Evolutionary conservation across 1,284 basidiomycete genomes (phyloP).

Genomic region (Trametes sp.): DNA sequence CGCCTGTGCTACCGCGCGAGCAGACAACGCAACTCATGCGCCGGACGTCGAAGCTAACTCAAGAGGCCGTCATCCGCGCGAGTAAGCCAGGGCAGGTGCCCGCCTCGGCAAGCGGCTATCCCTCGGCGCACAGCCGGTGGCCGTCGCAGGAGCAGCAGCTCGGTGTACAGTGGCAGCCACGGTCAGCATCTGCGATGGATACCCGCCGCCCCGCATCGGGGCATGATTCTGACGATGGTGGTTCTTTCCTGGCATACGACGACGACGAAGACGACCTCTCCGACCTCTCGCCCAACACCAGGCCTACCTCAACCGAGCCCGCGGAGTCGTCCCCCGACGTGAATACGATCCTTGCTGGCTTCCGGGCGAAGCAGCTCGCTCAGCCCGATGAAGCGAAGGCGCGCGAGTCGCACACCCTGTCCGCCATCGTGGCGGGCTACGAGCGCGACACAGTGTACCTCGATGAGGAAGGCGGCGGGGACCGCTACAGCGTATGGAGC

Average conservation of each 20-base stretch:
- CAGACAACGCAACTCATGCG: constrained; percentile 37
- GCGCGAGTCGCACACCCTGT: constrained; percentile 26
- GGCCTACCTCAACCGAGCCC: constrained; percentile 24
- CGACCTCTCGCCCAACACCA: constrained; percentile 27
- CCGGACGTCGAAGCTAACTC: constrained; percentile 33
- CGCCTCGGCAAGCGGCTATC: constrained; percentile 22
- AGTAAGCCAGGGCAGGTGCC: constrained; percentile 10
- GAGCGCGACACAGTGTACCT: constrained; percentile 33
- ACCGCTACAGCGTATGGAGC: constrained; percentile 54
- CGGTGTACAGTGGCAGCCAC: constrained; percentile 35
- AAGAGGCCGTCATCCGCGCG: constrained; percentile 24
- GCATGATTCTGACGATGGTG: constrained; percentile 32
- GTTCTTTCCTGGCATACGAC: constrained; percentile 33
- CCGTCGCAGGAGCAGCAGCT: constrained; percentile 28
- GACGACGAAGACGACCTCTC: constrained; percentile 26
- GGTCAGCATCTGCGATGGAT: constrained; percentile 34
- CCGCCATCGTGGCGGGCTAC: constrained; percentile 29
- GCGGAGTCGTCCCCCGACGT: constrained; percentile 31
- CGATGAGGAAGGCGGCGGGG: constrained; percentile 40
- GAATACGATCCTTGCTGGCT: constrained; percentile 31
- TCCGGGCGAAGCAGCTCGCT: constrained; percentile 26
- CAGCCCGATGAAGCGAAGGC: constrained; percentile 6
- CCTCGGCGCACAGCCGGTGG: constrained; percentile 23
- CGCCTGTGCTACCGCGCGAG: constrained; percentile 43
- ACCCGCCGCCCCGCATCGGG: constrained; percentile 20